Percentiles rank a stretch among this genome's conserved stretches.
Conservation (phyloP, 2,329 filamentous ascomycete species). For the Penicillium glabrum region DNA sequence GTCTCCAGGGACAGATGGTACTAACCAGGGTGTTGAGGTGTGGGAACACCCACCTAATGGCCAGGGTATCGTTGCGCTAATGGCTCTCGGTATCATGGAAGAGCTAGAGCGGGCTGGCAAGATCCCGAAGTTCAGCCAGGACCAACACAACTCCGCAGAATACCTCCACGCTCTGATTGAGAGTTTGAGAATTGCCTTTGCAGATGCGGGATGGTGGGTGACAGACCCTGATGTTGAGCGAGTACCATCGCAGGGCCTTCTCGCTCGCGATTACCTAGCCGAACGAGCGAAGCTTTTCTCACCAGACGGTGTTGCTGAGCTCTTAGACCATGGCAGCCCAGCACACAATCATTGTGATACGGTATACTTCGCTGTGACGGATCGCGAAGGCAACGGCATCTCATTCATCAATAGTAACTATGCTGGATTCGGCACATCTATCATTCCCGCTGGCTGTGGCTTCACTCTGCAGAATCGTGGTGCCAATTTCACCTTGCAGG, state of each 20-base stretch:
- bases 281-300: conserved; percentile 65
- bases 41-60: conserved; percentile 98
- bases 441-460: conserved; percentile 81
- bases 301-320: conserved; percentile 51
- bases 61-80: conserved; percentile 90
- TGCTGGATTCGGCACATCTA: conserved; percentile 77
- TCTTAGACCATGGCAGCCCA: conserved; percentile 72
- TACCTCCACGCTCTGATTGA: conserved; percentile 89
- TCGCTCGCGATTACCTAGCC: conserved; percentile 73
- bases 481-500: conserved; percentile 73
- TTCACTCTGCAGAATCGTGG: conserved; percentile 95
- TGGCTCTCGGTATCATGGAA: conserved; percentile 89
- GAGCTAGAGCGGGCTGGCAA: conserved; percentile 74
- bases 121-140: conserved; percentile 65
- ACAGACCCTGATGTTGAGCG: conserved; percentile 68
- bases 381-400: conserved; percentile 80
- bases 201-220: conserved; percentile 87
- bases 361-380: conserved; percentile 87
- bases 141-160: conserved; percentile 77
- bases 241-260: conserved; percentile 69
- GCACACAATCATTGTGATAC: conserved; percentile 87
- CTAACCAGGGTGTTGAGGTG: conserved; percentile 63
- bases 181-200: conserved; percentile 82
- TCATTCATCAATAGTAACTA: conserved; percentile 98
- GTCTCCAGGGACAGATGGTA: conserved; percentile 23